Evolutionary conservation across 192 early-diverging fungal genomes (phyloP), one percentile per base, ranked within the genome.

Genomic region (Rhizophagus prolifer): DNA sequence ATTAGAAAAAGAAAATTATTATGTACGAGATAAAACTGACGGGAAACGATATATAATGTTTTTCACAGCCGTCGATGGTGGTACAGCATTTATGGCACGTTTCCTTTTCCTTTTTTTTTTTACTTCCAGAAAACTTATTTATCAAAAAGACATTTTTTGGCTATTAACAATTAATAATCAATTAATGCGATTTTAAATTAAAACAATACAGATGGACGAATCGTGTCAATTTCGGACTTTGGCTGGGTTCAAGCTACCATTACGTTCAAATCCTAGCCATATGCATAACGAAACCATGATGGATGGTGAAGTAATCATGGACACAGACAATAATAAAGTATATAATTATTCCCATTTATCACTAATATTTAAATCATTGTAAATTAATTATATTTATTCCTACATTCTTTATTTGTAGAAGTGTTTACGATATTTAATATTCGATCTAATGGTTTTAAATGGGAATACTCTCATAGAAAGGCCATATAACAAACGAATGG

Each of bases 241-340:
- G 19, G 77, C 83, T 25, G 68, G 87, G 31, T 81, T 88, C 6
- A 44, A 92, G 59, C 87, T 90, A 63, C 87, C 87, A 4, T 50
- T 76, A 58, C 67, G 81, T 6, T 58, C 75, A 14, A 78, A 73
- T 38, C 79, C 78, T 46, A 82, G 78, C 16, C 67, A 82, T 72
- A 85, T 70, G 21, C 85, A 91, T 58, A 81, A 76, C 9, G 85
- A 91, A 61, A 92, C 92, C 4, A 66, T 93, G 34, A 81, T 94
- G 82, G 91, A 94, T 81, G 92, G 91, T 12, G 91, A 94, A 75
- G 73, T 94, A 23, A 90, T 94, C 8, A 65, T 90, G 31, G 92
- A 93, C 75, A 62, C 80, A 13, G 82, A 90, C 28, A 74, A 81
- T 44, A 79, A 84, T 61, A 79, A 84, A 72, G 86, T 86, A 65